These are phyloP conservation scores for Dactylellina drechsleri DNA, from an alignment of 2,329 filamentous ascomycete species.

Conservation along the genomic window DNA sequence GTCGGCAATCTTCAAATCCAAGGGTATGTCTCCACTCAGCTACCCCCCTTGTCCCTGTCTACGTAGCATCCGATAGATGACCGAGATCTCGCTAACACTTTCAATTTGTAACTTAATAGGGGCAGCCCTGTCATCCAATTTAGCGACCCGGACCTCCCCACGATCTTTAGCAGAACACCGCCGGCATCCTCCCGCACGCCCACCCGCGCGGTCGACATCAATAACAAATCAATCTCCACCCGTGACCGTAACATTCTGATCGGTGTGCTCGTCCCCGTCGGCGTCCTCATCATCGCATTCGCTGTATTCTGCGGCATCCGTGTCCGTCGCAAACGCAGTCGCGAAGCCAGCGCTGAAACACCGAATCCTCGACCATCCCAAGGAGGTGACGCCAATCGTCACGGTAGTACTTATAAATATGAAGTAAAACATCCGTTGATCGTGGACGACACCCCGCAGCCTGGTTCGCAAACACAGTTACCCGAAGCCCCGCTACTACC, in stretches of 20 bases:
- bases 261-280: constrained; percentile 20
- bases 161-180: constrained; percentile 9
- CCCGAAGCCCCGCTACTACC: background rate
- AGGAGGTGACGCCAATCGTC: background rate
- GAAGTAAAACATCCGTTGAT: background rate
- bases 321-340: background rate
- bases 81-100: background rate
- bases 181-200: constrained; percentile 10
- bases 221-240: constrained; percentile 3
- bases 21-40: background rate
- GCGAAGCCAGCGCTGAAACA: background rate
- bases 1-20: background rate
- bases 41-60: no score
- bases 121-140: background rate
- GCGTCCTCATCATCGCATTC: constrained; percentile 1
- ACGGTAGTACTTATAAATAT: background rate
- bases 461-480: background rate
- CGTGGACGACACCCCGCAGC: no score
- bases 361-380: no score
- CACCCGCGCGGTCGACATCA: background rate
- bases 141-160: constrained; percentile 15
- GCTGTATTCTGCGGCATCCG: background rate
- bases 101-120: background rate
- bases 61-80: no score
- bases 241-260: constrained; percentile 4